A percentile compares a stretch with the other conserved stretches of the same genome.
Conservation (phyloP, 129 eudicot genomes). For the Ambrosia trifida region DNA sequence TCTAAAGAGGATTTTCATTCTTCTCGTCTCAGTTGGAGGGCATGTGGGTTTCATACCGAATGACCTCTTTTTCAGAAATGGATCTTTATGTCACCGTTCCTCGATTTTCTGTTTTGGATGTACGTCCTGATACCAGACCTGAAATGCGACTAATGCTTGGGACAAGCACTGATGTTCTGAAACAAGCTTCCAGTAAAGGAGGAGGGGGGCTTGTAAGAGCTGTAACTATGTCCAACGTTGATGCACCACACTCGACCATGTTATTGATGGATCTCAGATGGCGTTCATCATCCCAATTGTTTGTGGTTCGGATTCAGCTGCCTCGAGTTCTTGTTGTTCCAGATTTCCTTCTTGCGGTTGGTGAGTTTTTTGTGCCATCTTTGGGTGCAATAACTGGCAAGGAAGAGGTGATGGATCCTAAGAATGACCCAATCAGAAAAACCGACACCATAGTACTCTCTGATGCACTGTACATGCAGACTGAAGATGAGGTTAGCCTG, state of each 20-base stretch:
- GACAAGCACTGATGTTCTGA: conserved; percentile 64
- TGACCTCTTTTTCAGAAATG: conserved; percentile 91
- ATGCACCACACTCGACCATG: conserved; percentile 79
- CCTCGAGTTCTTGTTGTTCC: conserved; percentile 97
- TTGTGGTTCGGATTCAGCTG: conserved; percentile 81
- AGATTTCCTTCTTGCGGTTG: conserved; percentile 90
- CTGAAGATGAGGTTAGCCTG: conserved; percentile 67
- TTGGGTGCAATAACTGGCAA: conserved; percentile 88
- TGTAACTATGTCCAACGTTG: conserved; percentile 40
- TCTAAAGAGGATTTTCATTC: neutral
- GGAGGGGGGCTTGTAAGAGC: conserved; percentile 43
- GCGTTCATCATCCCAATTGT: conserved; percentile 73
- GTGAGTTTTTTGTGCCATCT: conserved; percentile 90
- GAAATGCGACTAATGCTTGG: conserved; percentile 99
- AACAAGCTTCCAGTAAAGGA: conserved; percentile 45
- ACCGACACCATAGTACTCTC: conserved; percentile 52
- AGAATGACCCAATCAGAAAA: conserved; percentile 82
- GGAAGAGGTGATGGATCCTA: conserved; percentile 92
- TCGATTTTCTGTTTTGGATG: conserved; percentile 70
- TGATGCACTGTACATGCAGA: conserved; percentile 60
- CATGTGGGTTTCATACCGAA: conserved; percentile 85
- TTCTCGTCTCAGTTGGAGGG: conserved; percentile 73
- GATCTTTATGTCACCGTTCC: conserved; percentile 88
- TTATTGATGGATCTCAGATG: conserved; percentile 82
- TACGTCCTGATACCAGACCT: conserved; percentile 80